Evolutionary conservation across 1,284 basidiomycete species (phyloP), one percentile per base, ranked within the genome.

Genomic region (Heterobasidion parviporum): DNA sequence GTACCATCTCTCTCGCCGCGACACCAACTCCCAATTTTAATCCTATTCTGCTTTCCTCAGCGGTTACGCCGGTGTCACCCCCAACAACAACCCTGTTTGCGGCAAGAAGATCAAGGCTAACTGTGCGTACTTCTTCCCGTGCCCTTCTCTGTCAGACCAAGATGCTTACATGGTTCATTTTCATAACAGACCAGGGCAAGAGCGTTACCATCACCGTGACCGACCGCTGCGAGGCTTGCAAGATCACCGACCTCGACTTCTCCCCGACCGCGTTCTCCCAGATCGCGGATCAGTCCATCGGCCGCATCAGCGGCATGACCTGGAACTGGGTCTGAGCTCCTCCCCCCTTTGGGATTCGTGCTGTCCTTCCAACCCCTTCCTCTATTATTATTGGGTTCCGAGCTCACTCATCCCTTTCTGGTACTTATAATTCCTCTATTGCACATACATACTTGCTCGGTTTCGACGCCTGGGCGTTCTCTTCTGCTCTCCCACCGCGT

Each of bases 201-300:
- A 67, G 63, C 2, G 72, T 82, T 48, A 71, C 66, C 0, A 78
- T 86, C 36, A 68, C 68, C 0, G 65, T 88, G 57, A 75, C 73
- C 0, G 88, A 91, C 66, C 75, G 85, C 36, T 91, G 88, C 64
- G 66, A 56, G 5, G 85, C 65, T 10, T 89, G 86, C 61, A 59
- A 57, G 0, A 2, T 67, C 14, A 73, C 67, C 49, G 75, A 79
- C 63, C 74, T 88, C 56, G 84, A 86, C 68, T 74, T 84, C 61
- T 82, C 82, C 16, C 81, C 79, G 2, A 3, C 67, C 8, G 82
- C 82, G 5, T 89, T 89, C 69, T 3, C 63, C 2, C 1, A 56
- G 33, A 65, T 82, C 18, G 74, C 75, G 1, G 18, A 44, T 46
- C 15, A 36, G 36, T 45, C 61, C 36, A 47, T 75, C n/a, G 87